Evolutionary conservation across 768 basidiomycete genomes (phyloP).

Genomic region (Termitomyces sp.): DNA sequence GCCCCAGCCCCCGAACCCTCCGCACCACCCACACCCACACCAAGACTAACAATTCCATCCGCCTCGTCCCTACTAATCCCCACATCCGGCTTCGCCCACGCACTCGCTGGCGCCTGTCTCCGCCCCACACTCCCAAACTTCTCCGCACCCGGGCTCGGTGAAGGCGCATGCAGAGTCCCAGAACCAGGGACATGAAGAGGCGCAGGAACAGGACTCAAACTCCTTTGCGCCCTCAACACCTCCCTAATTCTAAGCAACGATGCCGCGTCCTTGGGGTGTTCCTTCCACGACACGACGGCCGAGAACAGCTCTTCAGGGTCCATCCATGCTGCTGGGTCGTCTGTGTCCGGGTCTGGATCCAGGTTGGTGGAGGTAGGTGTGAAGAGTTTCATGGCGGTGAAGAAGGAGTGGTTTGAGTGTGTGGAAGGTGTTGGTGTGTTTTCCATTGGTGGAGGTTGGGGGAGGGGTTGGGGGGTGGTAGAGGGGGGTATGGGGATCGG

Average conservation of each 20-base stretch:
- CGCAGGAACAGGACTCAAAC: not conserved
- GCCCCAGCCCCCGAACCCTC: constrained; percentile 36
- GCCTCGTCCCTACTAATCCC: constrained; percentile 49
- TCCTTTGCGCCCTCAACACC: constrained; percentile 59
- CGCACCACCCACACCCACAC: too few relatives aligned
- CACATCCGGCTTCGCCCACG: constrained; percentile 59
- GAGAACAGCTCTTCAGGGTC: constrained; percentile 46
- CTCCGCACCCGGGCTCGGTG: too few relatives aligned
- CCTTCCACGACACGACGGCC: constrained; percentile 59
- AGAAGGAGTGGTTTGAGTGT: constrained; percentile 47
- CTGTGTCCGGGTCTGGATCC: constrained; percentile 60
- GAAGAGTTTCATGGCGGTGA: constrained; percentile 53
- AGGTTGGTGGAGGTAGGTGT: constrained; percentile 30
- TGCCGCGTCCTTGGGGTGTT: constrained; percentile 57
- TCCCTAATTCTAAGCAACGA: constrained; percentile 59
- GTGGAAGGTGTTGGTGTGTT: constrained; percentile 21
- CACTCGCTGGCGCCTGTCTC: constrained; percentile 33
- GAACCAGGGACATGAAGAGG: too few relatives aligned
- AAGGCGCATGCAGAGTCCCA: too few relatives aligned
- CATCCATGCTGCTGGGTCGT: constrained; percentile 50
- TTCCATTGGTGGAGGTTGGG: constrained; percentile 15
- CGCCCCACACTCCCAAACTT: constrained; percentile 14
- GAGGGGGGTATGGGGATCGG: not conserved
- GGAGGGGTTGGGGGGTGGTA: not conserved
- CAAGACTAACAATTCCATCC: constrained; percentile 52